Evolutionary conservation across 83 land plant species (phyloP).

Genomic region (Picea abies): DNA sequence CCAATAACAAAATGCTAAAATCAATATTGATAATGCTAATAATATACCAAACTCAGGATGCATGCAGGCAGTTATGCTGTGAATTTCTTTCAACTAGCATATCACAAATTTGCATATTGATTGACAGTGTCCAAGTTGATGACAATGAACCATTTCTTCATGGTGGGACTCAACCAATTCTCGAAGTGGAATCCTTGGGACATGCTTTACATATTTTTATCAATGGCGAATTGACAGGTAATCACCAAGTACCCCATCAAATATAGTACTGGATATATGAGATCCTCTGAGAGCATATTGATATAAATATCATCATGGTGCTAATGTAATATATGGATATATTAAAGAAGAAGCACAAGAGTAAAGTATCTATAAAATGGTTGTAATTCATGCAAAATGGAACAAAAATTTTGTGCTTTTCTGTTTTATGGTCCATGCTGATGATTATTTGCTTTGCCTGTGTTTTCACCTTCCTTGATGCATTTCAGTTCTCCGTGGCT

Average conservation of each 20-base stretch:
- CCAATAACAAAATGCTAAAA: too few species aligned
- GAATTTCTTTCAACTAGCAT: too few species aligned
- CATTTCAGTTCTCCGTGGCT: neutral
- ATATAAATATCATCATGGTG: neutral
- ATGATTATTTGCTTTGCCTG: neutral
- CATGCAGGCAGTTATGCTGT: too few species aligned
- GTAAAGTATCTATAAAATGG: neutral
- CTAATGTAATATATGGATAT: neutral
- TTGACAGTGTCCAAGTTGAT: constrained; percentile 26
- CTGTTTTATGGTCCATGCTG: neutral
- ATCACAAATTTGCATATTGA: too few species aligned
- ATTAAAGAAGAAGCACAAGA: neutral
- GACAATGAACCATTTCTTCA: constrained; percentile 30
- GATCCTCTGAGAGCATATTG: neutral
- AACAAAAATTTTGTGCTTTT: neutral
- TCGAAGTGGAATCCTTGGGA: constrained; percentile 43
- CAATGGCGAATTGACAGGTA: constrained; percentile 54
- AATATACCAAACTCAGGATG: too few species aligned
- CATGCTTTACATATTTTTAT: constrained; percentile 64
- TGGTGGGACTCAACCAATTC: constrained; percentile 34
- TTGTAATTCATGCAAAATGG: neutral
- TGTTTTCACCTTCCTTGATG: neutral
- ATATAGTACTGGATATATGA: neutral
- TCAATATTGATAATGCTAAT: too few species aligned
- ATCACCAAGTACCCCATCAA: neutral